Evolutionary conservation across 2,329 filamentous ascomycete genomes (phyloP), one percentile per base, ranked within the genome.

Genomic region (Scortechinia acanthostroma): DNA sequence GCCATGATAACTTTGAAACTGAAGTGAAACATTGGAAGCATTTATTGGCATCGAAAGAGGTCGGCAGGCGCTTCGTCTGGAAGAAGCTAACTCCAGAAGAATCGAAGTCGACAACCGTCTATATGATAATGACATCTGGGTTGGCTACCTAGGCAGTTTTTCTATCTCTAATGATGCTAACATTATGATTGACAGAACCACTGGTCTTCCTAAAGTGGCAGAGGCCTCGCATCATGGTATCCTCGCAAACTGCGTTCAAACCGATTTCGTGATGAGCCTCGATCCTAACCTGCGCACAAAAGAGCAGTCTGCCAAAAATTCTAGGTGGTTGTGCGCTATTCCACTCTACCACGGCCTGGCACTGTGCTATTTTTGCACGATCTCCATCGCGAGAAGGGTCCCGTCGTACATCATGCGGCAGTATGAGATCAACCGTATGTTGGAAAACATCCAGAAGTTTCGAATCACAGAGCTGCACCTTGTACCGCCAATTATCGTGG

Each of bases 141-240:
- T 59, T 90, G 86, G 85, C 77, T 30, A 30, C 25, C 74, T 1
- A 66, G 74, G 21, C 67, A 90, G 5, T 56, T 88, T 20, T 78
- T 83, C 52, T 83, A 79, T 20, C 74, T 94, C 49, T 93, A 94
- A 61, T 94, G 91, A 63, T 86, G 80, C 51, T 83, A 77, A n/a
- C n/a, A n/a, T n/a, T n/a, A n/a, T n/a, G n/a, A n/a, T n/a, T n/a
- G n/a, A n/a, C 22, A 80, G 88, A 10, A 91, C 86, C 1, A 94
- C 89, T 0, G 88, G 89, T 4, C 72, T 89, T 3, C 87, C 88
- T 6, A 94, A 94, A 59, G 89, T 89, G 10, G 88, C 93, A 14
- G 80, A 86, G 62, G 85, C 93, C 51, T 80, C 81, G n/a, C 88
- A 94, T 61, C 68, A 71, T 48, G 86, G 88, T 52, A 87, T 88